Evolutionary conservation across 1,284 basidiomycete species (phyloP).

Genomic region (Naganishia sp.): DNA sequence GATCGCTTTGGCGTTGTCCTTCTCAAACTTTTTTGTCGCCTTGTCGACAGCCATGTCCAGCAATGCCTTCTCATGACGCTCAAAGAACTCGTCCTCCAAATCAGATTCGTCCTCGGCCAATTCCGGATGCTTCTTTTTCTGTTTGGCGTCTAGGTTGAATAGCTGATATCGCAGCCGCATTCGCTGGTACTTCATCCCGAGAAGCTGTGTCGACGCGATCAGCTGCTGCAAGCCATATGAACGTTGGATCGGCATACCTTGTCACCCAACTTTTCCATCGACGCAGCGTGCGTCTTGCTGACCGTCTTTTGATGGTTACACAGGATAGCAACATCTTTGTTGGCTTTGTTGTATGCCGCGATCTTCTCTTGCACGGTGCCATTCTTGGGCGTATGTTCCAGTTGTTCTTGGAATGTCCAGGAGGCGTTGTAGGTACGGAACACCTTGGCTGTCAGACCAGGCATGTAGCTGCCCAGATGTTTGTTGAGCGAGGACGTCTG

Average conservation of each 20-base stretch:
- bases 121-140: conserved; percentile 73
- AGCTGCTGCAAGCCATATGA: not conserved
- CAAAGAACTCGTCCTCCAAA: conserved; percentile 87
- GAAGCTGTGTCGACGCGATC: conserved; percentile 46
- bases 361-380: conserved; percentile 86
- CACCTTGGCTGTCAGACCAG: conserved; percentile 93
- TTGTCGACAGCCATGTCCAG: conserved; percentile 83
- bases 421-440: conserved; percentile 99
- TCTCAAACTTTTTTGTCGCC: conserved; percentile 80
- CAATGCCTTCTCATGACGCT: conserved; percentile 73
- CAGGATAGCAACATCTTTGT: conserved; percentile 89
- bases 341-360: conserved; percentile 91
- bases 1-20: conserved; percentile 80
- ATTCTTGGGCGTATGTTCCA: conserved; percentile 72
- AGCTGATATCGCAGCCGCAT: conserved; percentile 85
- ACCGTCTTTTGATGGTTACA: conserved; percentile 97
- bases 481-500: conserved; percentile 85
- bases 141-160: conserved; percentile 71
- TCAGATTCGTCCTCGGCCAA: conserved; percentile 84
- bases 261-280: conserved; percentile 87
- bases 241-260: conserved; percentile 61
- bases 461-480: conserved; percentile 87
- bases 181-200: conserved; percentile 85
- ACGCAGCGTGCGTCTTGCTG: conserved; percentile 84
- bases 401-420: conserved; percentile 84